Base-by-base conservation (phyloP, 495 filamentous ascomycete genomes). In the Aspergillus homomorphus region DNA sequence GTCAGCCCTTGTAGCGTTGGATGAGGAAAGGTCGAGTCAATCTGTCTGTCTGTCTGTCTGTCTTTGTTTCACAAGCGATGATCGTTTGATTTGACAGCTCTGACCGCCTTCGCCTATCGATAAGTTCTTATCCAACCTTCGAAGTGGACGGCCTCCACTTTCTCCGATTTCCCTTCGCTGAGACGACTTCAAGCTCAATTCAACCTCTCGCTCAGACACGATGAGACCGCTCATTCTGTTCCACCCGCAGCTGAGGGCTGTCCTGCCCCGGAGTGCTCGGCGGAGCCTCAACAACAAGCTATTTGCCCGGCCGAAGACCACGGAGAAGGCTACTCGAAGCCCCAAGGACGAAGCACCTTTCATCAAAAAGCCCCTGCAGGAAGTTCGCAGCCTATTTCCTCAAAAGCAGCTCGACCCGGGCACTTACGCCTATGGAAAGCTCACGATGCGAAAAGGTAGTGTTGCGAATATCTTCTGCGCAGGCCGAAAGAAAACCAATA, bases 221-320 rank as follows among this genome's bases (percentile, higher is more conserved):
- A 76, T 74, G 73, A 66, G 65, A 45, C 20, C 57, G 4, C 61
- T 64, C n/a, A 63, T 76, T 26, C 57, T 73, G 8, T 53, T 77
- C n/a, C 68, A 70, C 51, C 66, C 73, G 19, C 68, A 72, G 64
- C 68, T 74, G 62, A 69, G 73, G 22, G 54, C 63, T 10, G 56
- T 63, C 16, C 60, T 74, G 51, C 63, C 71, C 8, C 62, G 56
- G 48, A 57, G 58, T 10, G 44, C 59, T 26, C 72, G 69, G 56
- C 63, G 63, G 51, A 62, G 68, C 50, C 53, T 76, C 45, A 64
- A 58, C 45, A 68, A 48, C 51, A 63, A 51, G 43, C 20, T 75
- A 45, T 70, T 69, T 58, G 30, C 62, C 18, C 73, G 73, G 0
- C 63, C 65, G 22, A 77, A 75, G 57, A 66, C 75, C 6, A 64